Conservation (phyloP, 2,329 filamentous ascomycete species). For the Fonsecaea nubica region DNA sequence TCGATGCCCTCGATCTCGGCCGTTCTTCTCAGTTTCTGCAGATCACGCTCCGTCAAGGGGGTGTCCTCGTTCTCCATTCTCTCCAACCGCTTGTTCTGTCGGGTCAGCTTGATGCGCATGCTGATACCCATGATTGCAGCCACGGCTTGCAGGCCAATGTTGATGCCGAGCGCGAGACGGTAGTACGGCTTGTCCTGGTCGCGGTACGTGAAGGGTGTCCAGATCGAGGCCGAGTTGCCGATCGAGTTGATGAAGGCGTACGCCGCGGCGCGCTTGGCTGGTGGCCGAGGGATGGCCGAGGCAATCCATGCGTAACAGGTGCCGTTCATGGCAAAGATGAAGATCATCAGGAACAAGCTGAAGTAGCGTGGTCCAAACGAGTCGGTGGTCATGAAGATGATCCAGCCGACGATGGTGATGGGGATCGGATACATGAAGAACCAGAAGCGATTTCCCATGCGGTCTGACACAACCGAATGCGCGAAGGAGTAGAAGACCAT, state of each 20-base stretch:
- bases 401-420: constrained; percentile 58
- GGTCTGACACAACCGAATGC: constrained; percentile 56
- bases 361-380: constrained; percentile 63
- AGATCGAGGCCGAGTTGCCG: constrained; percentile 61
- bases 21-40: constrained; percentile 56
- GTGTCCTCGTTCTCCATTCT: constrained; percentile 58
- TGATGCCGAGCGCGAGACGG: constrained; percentile 51
- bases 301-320: constrained; percentile 60
- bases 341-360: constrained; percentile 61
- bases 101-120: constrained; percentile 49
- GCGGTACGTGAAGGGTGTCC: constrained; percentile 59
- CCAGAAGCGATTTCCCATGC: constrained; percentile 57
- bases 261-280: constrained; percentile 62
- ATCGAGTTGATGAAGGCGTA: constrained; percentile 63
- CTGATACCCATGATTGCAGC: constrained; percentile 46
- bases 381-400: constrained; percentile 62
- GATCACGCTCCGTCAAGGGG: constrained; percentile 55
- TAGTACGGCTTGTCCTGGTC: constrained; percentile 50
- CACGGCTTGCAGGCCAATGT: constrained; percentile 50
- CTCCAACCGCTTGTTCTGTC: constrained; percentile 59
- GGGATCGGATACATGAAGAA: constrained; percentile 60
- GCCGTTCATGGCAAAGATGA: constrained; percentile 63
- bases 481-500: constrained; percentile 58
- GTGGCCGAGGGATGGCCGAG: constrained; percentile 58
- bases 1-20: constrained; percentile 61